Conservation (phyloP, 2,329 filamentous ascomycete genomes). For the Bipolaris oryzae region DNA sequence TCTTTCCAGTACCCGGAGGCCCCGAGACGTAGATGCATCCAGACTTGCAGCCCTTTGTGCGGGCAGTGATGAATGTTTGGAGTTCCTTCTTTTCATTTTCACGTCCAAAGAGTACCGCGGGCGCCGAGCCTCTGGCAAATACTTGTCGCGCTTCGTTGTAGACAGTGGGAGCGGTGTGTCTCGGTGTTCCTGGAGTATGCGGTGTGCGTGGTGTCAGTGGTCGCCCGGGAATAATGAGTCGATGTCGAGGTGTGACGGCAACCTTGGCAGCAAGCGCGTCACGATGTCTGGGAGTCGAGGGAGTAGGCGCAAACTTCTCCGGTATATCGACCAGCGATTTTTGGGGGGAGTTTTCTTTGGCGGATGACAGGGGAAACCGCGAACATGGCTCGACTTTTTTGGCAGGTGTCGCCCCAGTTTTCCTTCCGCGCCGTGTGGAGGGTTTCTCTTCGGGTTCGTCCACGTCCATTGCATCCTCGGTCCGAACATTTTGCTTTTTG, state of each 20-base stretch:
- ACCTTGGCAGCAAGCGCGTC: conserved; percentile 74
- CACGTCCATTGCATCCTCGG: conserved; percentile 54
- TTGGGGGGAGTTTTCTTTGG: conserved; percentile 55
- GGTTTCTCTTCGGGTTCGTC: conserved; percentile 48
- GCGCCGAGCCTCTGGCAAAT: conserved; percentile 79
- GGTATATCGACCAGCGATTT: conserved; percentile 59
- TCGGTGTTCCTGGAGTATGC: conserved; percentile 73
- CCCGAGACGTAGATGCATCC: conserved; percentile 95
- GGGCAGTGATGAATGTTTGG: conserved; percentile 69
- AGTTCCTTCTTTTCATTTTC: conserved; percentile 72
- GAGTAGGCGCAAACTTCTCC: conserved; percentile 55
- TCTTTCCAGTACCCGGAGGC: conserved; percentile 95
- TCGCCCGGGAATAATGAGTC: conserved; percentile 77
- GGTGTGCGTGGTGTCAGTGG: conserved; percentile 80
- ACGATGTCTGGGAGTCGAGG: conserved; percentile 76
- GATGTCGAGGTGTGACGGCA: conserved; percentile 81
- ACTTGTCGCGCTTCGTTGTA: conserved; percentile 88
- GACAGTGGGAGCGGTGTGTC: conserved; percentile 69
- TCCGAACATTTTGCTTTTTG: conserved; percentile 40
- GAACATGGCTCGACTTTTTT: conserved; percentile 56
- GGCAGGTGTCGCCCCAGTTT: conserved; percentile 48
- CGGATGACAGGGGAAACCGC: conserved; percentile 52
- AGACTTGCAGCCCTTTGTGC: conserved; percentile 64
- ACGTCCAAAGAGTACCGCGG: conserved; percentile 77
- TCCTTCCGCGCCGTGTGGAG: conserved; percentile 45